A percentile compares a stretch with the other conserved stretches of the same genome.
phyloP scores from a whole-genome alignment of 2,329 filamentous ascomycete species.

The Aspergillus cejpii region DNA sequence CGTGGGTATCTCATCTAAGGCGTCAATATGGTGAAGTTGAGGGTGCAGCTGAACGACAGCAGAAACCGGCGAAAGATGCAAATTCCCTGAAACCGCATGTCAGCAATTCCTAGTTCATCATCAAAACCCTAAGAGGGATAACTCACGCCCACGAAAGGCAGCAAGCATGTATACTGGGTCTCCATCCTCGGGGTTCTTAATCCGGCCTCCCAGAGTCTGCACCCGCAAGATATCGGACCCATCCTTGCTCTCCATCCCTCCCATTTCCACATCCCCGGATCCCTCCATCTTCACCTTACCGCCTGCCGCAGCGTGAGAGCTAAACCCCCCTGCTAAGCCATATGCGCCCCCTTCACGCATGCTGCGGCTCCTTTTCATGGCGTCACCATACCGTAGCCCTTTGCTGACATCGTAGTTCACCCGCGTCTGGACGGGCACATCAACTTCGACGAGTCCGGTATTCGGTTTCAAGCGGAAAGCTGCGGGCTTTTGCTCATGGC shows the following conservation, averaged over 20 bases:
- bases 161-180: constrained; percentile 80
- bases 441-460: constrained; percentile 81
- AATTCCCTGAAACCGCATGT: constrained; percentile 53
- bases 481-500: constrained; percentile 52
- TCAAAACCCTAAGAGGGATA: background rate
- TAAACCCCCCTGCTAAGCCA: constrained; percentile 67
- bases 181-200: constrained; percentile 60
- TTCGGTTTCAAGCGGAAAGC: constrained; percentile 75
- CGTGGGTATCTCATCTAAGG: constrained; percentile 58
- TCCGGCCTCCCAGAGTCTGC: constrained; percentile 80
- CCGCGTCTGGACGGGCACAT: constrained; percentile 71
- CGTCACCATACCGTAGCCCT: constrained; percentile 74
- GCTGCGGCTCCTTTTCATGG: constrained; percentile 53
- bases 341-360: constrained; percentile 59
- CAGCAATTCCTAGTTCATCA: background rate
- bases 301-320: constrained; percentile 45
- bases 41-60: constrained; percentile 84
- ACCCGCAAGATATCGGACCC: constrained; percentile 57
- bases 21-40: constrained; percentile 89
- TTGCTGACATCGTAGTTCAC: constrained; percentile 75
- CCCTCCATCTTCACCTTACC: constrained; percentile 21
- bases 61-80: constrained; percentile 78
- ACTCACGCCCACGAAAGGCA: constrained; percentile 74
- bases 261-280: constrained; percentile 13
- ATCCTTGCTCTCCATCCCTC: constrained; percentile 18